Base-by-base conservation (phyloP, 805 yeast genomes). In the Saturnispora galanensis region DNA sequence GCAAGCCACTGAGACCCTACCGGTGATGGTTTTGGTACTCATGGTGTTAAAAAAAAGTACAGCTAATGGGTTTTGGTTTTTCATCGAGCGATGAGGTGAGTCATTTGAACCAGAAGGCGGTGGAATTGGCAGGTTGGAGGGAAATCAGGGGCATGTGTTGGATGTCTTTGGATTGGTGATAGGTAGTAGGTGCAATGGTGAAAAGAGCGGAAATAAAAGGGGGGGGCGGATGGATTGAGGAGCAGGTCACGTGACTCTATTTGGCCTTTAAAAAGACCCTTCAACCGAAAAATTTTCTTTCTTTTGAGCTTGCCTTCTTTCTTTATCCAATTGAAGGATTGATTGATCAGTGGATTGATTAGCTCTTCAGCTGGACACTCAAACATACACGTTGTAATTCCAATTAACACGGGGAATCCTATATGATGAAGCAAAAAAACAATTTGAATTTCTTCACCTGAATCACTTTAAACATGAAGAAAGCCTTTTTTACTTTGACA, bases 1-100 rank as follows among this genome's bases (percentile, higher is more conserved):
- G 62, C 96, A 87, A 0, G 95, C 95, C 58, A 87, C 96, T 0
- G 95, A 89, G 2, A 84, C 84, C 46, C 96, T 65, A 47, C 77
- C 81, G 0, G 74, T 68, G 26, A 21, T 21, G 26, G 26, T 21
- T 21, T 21, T 21, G 26, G 26, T 21, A 21, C 26, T 21, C 26
- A 21, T 21, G 7, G 7, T 21, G 26, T 5, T 21, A 21, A 21
- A 21, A 21, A 21, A 21, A 21, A 21, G 26, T 21, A 21, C 26
- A 21, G 8, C 74, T 73, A 46, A 84, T 85, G 35, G 76, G 73
- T 52, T 76, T 78, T 0, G 62, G 53, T 42, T 59, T 58, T 9
- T 51, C 43, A 4, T 38, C 35, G 8, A 21, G 26, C 7, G 26
- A 21, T 21, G 26, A 21, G 26, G 26, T 21, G 26, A 21, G 26